Evolutionary conservation across 2,329 filamentous ascomycete genomes (phyloP).

Genomic region (Dothideomycetes sp.): DNA sequence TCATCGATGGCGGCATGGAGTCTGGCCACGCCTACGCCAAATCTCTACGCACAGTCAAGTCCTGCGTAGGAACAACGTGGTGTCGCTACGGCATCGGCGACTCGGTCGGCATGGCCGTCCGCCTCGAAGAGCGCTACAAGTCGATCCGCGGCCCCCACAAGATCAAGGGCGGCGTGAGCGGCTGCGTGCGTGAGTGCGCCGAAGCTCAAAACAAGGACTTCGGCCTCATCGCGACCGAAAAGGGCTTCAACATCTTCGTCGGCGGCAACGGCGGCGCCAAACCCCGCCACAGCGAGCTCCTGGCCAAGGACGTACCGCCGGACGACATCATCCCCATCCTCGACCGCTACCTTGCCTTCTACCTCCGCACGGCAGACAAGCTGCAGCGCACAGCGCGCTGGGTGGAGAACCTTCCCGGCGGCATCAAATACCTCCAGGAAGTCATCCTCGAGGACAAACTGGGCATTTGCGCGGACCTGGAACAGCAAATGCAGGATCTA

Average conservation of each 20-base stretch:
- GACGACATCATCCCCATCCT: slow-evolving; percentile 74
- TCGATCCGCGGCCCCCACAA: slow-evolving; percentile 83
- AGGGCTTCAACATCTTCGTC: slow-evolving; percentile 88
- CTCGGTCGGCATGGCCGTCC: slow-evolving; percentile 81
- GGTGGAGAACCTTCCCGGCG: slow-evolving; percentile 75
- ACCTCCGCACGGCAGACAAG: slow-evolving; percentile 85
- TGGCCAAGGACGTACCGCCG: slow-evolving; percentile 76
- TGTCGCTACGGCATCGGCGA: slow-evolving; percentile 83
- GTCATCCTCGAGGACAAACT: slow-evolving; percentile 79
- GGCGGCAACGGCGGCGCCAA: slow-evolving; percentile 83
- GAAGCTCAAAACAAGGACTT: slow-evolving; percentile 93
- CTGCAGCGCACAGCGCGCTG: slow-evolving; percentile 81
- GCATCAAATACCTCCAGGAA: slow-evolving; percentile 69
- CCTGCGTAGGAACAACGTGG: slow-evolving; percentile 85
- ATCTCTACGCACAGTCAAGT: slow-evolving; percentile 79
- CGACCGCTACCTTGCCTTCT: slow-evolving; percentile 85
- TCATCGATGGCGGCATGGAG: slow-evolving; percentile 79
- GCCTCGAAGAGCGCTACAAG: slow-evolving; percentile 84
- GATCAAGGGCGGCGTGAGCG: slow-evolving; percentile 80
- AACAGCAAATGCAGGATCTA: slow-evolving; percentile 78
- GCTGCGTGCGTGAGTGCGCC: slow-evolving; percentile 85
- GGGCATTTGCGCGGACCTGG: slow-evolving; percentile 72
- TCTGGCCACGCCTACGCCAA: slow-evolving; percentile 88
- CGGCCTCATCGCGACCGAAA: slow-evolving; percentile 82
- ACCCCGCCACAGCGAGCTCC: slow-evolving; percentile 67